Evolutionary conservation across 1,139 yeast species (phyloP).

Genomic region (Geotrichum klebahnii): DNA sequence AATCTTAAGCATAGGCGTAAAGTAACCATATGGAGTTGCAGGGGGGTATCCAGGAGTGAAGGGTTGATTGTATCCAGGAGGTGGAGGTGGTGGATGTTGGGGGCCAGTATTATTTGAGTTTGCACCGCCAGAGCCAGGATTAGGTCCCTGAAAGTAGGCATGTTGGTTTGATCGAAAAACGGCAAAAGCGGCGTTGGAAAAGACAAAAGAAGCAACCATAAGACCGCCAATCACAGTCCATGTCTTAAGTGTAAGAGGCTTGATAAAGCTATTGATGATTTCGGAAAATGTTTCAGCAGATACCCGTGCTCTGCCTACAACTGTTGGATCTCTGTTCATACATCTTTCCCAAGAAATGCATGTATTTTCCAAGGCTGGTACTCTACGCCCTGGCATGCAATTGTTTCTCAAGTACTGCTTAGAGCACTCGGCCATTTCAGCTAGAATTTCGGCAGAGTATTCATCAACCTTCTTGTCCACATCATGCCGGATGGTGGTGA

Average conservation of each 20-base stretch:
- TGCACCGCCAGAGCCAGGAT: neutral
- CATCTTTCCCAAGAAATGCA: slow-evolving; percentile 79
- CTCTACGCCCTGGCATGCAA: slow-evolving; percentile 52
- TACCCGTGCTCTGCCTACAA: slow-evolving; percentile 70
- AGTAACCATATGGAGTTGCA: slow-evolving; percentile 4
- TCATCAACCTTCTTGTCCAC: slow-evolving; percentile 64
- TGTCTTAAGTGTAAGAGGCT: slow-evolving; percentile 73
- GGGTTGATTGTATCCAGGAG: slow-evolving; percentile 4
- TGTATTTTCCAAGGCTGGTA: slow-evolving; percentile 69
- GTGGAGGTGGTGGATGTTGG: slow-evolving; percentile 4
- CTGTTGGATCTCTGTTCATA: slow-evolving; percentile 79
- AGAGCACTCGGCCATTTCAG: slow-evolving; percentile 68
- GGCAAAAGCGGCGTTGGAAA: slow-evolving; percentile 17
- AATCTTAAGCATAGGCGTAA: slow-evolving; percentile 7
- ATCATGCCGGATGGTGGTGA: slow-evolving; percentile 63
- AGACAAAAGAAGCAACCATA: slow-evolving; percentile 29
- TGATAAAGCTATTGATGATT: slow-evolving; percentile 69
- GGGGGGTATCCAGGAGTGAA: slow-evolving; percentile 1
- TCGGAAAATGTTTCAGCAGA: slow-evolving; percentile 82
- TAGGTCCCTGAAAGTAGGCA: slow-evolving; percentile 1
- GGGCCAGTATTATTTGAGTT: too few species aligned
- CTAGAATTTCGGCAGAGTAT: slow-evolving; percentile 55
- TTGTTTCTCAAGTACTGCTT: slow-evolving; percentile 67
- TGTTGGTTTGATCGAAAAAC: slow-evolving; percentile 13
- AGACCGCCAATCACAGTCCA: slow-evolving; percentile 51